phyloP scores from a whole-genome alignment of 768 basidiomycete genomes.

The Auriculariales sp. region DNA sequence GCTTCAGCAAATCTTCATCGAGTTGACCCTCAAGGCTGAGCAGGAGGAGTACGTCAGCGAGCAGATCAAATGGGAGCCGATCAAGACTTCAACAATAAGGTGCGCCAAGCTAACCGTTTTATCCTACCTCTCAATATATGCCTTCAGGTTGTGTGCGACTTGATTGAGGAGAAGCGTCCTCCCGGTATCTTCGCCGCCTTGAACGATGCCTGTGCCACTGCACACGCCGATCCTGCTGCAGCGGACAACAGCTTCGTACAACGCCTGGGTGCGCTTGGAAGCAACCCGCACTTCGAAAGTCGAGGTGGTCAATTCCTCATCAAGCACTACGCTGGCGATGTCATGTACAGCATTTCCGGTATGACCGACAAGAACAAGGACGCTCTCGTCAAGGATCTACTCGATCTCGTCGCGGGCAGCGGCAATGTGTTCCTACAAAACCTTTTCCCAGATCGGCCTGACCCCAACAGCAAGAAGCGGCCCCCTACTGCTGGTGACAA shows the following conservation, averaged over 20 bases:
- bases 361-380: constrained; percentile 99
- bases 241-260: constrained; percentile 97
- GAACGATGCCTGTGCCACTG: constrained; percentile 98
- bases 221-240: constrained; percentile 90
- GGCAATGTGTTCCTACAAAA: constrained; percentile 75
- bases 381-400: constrained; percentile 81
- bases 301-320: constrained; percentile 91
- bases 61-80: constrained; percentile 98
- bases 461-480: constrained; percentile 93
- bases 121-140: no score
- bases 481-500: constrained; percentile 96
- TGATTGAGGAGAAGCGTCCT: constrained; percentile 92
- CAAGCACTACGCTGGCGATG: constrained; percentile 95
- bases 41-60: constrained; percentile 98
- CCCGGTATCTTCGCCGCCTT: constrained; percentile 96
- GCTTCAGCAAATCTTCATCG: constrained; percentile 97
- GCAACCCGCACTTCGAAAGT: constrained; percentile 88
- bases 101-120: no score
- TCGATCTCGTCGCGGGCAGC: constrained; percentile 75
- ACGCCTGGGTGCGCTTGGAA: constrained; percentile 63
- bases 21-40: constrained; percentile 95
- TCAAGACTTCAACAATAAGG: constrained; percentile 97
- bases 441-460: constrained; percentile 87
- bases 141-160: constrained; percentile 95
- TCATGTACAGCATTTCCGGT: constrained; percentile 91